Base-by-base conservation (phyloP, 139 green algal genomes). In the Raphidocelis subcapitata region DNA sequence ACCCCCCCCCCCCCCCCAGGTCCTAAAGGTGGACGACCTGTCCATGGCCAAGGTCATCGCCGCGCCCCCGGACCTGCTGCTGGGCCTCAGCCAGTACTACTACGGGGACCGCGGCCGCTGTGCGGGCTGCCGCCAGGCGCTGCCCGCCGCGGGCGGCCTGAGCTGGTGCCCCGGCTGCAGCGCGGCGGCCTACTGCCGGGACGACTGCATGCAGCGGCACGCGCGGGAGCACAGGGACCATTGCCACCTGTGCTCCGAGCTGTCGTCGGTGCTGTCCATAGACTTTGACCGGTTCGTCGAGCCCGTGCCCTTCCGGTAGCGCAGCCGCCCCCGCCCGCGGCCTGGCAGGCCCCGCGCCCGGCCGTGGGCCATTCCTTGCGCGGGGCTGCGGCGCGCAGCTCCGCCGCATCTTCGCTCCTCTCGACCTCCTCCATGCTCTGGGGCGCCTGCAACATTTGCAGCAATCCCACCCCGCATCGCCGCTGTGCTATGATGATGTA, bases 21-120 rank as follows among this genome's bases (percentile, higher is more conserved):
- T 76, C 2, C 65, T 78, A 28, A 72, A 72, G 29, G 72, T 78
- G 32, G 72, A 78, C 14, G 72, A 78, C 72, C 47, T 29, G 33
- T 33, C 26, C 26, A 66, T 57, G 41, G 72, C 72, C 14, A 78
- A 85, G 62, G 75, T 83, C 54, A 84, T 88, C 47, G 33, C 59
- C 18, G 56, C 63, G 26, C 73, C 71, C 32, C 65, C 85, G 23
- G 82, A 88, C 65, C 56, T 70, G 20, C 60, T 88, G 23, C 56
- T 88, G 20, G 77, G 77, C 63, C 59, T 84, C 8, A 72, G 66
- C 21, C 64, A 81, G n/a, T 61, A 73, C 18, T 88, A 81, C 72
- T 66, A 63, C 65, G 60, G 52, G 63, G 67, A 14, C 54, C 21
- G 61, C 10, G 35, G 20, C 5, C 4, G 63, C 33, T 86, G 81